Base-by-base conservation (phyloP, 306 rosid species). In the Vicia villosa region DNA sequence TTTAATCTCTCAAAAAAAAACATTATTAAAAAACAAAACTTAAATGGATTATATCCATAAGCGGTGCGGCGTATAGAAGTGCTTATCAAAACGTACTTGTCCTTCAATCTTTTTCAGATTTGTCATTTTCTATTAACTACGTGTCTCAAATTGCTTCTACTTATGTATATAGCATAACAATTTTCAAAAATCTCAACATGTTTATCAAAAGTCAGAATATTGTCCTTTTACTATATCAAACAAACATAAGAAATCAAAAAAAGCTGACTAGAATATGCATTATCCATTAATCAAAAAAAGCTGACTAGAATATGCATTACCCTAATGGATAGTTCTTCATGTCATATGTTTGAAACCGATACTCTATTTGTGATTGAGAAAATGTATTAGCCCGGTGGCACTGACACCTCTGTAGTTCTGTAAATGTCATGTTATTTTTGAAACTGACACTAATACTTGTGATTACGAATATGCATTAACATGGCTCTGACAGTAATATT, bases 211-310 rank as follows among this genome's bases (percentile, higher is more conserved):
- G 2, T 3, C 17, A 32, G 79, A 74, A 82, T 78, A 66, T 74
- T 66, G 66, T 66, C 56, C 13, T 67, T 67, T 46, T 17, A 42
- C 22, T 60, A 21, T 8, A 61, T 15, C 47, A 16, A 59, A 70
- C 70, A 60, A 79, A 51, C 49, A 66, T n/a, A 75, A 60, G 51
- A 72, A 70, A 49, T 49, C 59, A 24, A 59, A 40, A 3, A 54
- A 37, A 19, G 19, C 13, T 70, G 80, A 66, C 37, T 58, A 0
- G 67, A 17, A 57, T 61, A 52, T 50, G 60, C 77, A 74, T 74
- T n/a, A n/a, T n/a, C n/a, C n/a, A n/a, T n/a, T n/a, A n/a, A n/a
- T n/a, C n/a, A n/a, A n/a, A n/a, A n/a, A n/a, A n/a, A n/a, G n/a
- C n/a, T n/a, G n/a, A n/a, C n/a, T n/a, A n/a, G n/a, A n/a, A n/a